These are phyloP conservation scores for Handroanthus guayacan DNA, from an alignment of 257 asterid genomes.

Conservation along the genomic window DNA sequence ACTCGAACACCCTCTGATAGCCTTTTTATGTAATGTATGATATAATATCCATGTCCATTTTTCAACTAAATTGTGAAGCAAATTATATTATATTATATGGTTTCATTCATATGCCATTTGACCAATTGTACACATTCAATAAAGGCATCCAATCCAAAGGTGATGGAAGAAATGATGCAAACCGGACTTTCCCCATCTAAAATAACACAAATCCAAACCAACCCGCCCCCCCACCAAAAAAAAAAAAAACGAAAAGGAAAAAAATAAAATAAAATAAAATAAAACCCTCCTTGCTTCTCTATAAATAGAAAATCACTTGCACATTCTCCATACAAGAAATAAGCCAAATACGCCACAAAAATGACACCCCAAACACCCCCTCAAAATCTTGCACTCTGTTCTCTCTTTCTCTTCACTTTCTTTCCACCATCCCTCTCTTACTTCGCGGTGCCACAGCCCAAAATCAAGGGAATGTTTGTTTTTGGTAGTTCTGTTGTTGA, in stretches of 20 bases:
- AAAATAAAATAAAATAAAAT: too few species aligned
- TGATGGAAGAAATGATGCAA: too few species aligned
- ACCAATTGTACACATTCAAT: background rate
- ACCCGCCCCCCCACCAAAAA: too few species aligned
- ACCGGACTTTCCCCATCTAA: too few species aligned
- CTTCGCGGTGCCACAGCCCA: slow-evolving; percentile 21
- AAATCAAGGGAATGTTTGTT: slow-evolving; percentile 69
- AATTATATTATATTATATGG: background rate
- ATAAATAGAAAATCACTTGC: slow-evolving; percentile 19
- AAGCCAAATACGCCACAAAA: background rate
- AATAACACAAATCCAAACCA: too few species aligned
- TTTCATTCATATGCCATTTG: background rate
- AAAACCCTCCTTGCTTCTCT: slow-evolving; percentile 17
- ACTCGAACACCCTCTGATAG: too few species aligned
- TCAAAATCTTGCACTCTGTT: slow-evolving; percentile 21
- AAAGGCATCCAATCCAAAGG: background rate
- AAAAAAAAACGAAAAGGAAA: too few species aligned
- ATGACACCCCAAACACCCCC: slow-evolving; percentile 35
- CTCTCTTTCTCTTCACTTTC: slow-evolving; percentile 27
- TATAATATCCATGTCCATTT: too few species aligned
- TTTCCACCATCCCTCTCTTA: slow-evolving; percentile 29
- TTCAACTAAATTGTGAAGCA: background rate
- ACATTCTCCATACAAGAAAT: background rate
- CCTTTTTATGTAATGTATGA: too few species aligned
- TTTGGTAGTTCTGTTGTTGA: slow-evolving; percentile 92